phyloP scores from a whole-genome alignment of 768 basidiomycete species.

The Lactarius quietus region DNA sequence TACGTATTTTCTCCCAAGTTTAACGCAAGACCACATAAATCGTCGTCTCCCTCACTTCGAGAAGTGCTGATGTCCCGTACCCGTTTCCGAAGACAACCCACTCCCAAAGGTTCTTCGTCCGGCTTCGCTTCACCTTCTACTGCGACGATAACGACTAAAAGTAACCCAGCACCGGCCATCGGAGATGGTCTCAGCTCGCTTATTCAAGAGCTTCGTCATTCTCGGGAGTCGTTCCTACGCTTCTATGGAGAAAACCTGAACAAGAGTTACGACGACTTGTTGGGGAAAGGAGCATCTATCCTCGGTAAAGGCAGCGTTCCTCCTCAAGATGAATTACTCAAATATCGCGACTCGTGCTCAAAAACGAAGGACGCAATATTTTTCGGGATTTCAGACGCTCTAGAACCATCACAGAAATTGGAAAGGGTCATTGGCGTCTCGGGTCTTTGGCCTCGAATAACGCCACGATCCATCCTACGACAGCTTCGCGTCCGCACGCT shows the following conservation, averaged over 20 bases:
- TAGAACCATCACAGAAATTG: neutral
- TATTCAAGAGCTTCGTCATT: neutral
- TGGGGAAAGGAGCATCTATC: neutral
- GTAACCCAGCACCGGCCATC: neutral
- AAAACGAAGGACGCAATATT: neutral
- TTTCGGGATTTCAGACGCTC: neutral
- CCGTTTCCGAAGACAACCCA: neutral
- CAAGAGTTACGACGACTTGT: neutral
- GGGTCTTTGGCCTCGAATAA: constrained; percentile 16
- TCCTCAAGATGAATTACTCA: neutral
- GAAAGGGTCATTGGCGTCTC: neutral
- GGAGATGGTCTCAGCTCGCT: neutral
- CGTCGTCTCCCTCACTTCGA: neutral
- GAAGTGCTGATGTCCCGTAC: constrained; percentile 1
- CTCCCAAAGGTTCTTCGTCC: neutral
- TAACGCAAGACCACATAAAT: neutral
- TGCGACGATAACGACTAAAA: neutral
- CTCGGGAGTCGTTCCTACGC: neutral
- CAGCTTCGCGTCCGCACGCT: constrained; percentile 20
- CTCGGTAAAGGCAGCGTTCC: neutral
- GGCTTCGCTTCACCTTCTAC: neutral
- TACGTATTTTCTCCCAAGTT: neutral
- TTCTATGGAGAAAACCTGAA: neutral
- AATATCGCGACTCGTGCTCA: constrained; percentile 1
- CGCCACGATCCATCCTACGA: constrained; percentile 12